Percentiles rank a stretch among this genome's conserved stretches.
These are phyloP conservation scores for Globisporangium nunn DNA, from an alignment of 352 stramenopile genomes.

Conservation along the genomic window DNA sequence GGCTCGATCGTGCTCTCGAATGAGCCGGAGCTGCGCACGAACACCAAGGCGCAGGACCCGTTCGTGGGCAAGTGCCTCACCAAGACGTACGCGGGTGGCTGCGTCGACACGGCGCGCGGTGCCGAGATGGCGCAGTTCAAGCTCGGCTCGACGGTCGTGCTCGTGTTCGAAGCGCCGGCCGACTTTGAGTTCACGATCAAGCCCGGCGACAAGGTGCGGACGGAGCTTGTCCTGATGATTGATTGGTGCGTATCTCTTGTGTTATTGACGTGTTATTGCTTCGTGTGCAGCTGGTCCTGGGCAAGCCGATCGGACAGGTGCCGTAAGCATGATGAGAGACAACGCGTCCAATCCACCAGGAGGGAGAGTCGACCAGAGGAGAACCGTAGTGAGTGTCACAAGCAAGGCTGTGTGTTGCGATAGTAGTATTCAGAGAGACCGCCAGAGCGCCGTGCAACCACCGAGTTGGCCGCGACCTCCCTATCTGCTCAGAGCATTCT, in stretches of 20 bases:
- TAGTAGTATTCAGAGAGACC: no score
- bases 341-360: no score
- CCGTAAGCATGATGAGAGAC: constrained; percentile 1
- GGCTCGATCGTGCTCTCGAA: constrained; percentile 73
- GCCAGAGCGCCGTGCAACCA: no score
- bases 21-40: constrained; percentile 62
- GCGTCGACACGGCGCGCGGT: constrained; percentile 32
- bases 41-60: constrained; percentile 47
- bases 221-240: background rate
- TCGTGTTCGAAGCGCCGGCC: constrained; percentile 77
- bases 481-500: no score
- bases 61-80: constrained; percentile 46
- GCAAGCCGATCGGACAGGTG: constrained; percentile 32
- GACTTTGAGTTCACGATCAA: constrained; percentile 72
- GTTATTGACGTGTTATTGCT: background rate
- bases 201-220: constrained; percentile 62
- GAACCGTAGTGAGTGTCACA: background rate
- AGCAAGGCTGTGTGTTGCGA: background rate
- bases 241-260: constrained; percentile 8
- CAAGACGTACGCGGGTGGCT: constrained; percentile 31
- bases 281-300: constrained; percentile 23
- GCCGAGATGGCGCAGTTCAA: constrained; percentile 82
- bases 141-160: constrained; percentile 80
- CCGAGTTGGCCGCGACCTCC: no score
- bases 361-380: background rate